A percentile compares a stretch with the other conserved stretches of the same genome.
These are phyloP conservation scores for Pseudogymnoascus sp. DNA, from an alignment of 2,329 filamentous ascomycete species.

Conservation along the genomic window DNA sequence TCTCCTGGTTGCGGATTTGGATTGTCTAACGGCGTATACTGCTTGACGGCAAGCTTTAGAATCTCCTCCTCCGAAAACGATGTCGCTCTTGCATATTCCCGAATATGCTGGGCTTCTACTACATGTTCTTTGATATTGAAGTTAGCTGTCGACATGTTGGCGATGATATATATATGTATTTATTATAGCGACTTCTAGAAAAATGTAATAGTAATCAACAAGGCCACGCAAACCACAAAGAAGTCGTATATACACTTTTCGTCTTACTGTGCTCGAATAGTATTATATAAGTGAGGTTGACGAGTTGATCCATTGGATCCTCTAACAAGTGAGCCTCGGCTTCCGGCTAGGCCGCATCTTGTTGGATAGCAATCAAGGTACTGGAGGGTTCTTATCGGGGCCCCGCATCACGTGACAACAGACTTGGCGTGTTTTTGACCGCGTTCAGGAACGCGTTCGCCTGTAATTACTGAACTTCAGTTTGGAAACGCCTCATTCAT, in stretches of 20 bases:
- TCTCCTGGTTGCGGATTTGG: constrained; percentile 63
- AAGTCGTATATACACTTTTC: not conserved
- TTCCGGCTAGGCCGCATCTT: not conserved
- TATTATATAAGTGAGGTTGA: not conserved
- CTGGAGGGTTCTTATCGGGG: not conserved
- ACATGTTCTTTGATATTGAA: constrained; percentile 70
- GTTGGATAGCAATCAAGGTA: not conserved
- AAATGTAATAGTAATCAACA: not conserved
- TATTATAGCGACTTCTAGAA: not conserved
- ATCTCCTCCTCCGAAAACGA: constrained; percentile 67
- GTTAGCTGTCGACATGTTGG: constrained; percentile 26
- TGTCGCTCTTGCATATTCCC: constrained; percentile 72
- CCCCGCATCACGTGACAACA: not conserved
- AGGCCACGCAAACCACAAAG: not conserved
- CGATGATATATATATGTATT: not conserved
- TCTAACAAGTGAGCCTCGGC: constrained; percentile 3
- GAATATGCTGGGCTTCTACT: constrained; percentile 68
- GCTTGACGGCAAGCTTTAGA: constrained; percentile 71
- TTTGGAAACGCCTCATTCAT: not conserved
- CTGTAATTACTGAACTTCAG: constrained; percentile 8
- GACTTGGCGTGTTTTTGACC: constrained; percentile 1
- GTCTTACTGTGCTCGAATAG: not conserved
- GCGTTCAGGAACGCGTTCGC: constrained; percentile 6
- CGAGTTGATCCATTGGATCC: not conserved
- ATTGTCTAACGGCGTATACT: constrained; percentile 76